phyloP scores from a whole-genome alignment of 2,329 filamentous ascomycete genomes.

The Penicillium sp. region DNA sequence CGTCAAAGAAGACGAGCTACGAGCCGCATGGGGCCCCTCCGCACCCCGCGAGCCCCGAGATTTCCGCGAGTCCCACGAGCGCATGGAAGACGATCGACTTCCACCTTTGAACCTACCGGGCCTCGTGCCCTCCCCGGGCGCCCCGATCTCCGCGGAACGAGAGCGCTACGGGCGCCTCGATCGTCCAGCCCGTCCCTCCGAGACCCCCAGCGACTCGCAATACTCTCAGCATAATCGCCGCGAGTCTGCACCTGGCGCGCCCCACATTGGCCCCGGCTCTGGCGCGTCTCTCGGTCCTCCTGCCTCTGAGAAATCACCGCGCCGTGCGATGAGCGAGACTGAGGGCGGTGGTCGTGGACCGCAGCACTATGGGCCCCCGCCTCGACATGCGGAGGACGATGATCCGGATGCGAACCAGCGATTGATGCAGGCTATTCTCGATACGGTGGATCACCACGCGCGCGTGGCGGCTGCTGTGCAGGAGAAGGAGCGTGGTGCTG shows the following conservation, averaged over 20 bases:
- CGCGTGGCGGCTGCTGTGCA: constrained; percentile 41
- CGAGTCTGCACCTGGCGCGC: constrained; percentile 31
- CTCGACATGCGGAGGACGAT: constrained; percentile 36
- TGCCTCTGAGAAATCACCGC: constrained; percentile 35
- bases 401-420: constrained; percentile 46
- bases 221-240: constrained; percentile 23
- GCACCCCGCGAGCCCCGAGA: background rate
- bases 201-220: constrained; percentile 9
- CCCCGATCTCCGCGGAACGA: constrained; percentile 21
- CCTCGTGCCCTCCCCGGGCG: constrained; percentile 7
- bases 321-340: constrained; percentile 45
- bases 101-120: constrained; percentile 13
- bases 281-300: constrained; percentile 26
- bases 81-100: constrained; percentile 6
- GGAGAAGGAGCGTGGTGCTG: constrained; percentile 32
- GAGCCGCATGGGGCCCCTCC: constrained; percentile 28
- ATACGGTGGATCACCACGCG: constrained; percentile 46
- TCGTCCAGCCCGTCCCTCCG: constrained; percentile 5
- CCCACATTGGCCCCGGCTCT: constrained; percentile 28
- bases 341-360: constrained; percentile 28
- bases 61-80: constrained; percentile 11
- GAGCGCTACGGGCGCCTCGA: constrained; percentile 8
- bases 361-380: constrained; percentile 21
- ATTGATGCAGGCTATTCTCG: constrained; percentile 48
- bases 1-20: constrained; percentile 72